Percentiles rank a stretch among this genome's conserved stretches.
Conservation (phyloP, 2,329 filamentous ascomycete species). For the Arthrobotrys sinensis region DNA sequence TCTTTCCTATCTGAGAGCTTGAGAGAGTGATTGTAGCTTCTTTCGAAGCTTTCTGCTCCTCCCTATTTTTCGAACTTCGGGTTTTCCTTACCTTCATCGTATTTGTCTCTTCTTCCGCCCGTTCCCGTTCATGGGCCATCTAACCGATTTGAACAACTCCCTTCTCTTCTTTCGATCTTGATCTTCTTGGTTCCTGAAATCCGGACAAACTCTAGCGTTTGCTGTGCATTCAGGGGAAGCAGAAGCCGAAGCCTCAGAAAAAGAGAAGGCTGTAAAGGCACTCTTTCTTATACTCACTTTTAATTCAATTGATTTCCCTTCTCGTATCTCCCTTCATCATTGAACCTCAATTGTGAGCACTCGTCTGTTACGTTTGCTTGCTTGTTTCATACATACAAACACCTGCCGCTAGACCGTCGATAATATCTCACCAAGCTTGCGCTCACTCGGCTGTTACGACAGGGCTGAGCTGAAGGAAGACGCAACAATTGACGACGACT, state of each 20-base stretch:
- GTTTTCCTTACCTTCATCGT: slow-evolving; percentile 18
- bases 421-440: slow-evolving; percentile 24
- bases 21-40: slow-evolving; percentile 19
- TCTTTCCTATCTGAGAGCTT: slow-evolving; percentile 38
- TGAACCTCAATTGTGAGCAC: neutral
- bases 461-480: slow-evolving; percentile 56
- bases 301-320: slow-evolving; percentile 14
- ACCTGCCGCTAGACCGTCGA: slow-evolving; percentile 25
- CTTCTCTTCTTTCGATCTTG: slow-evolving; percentile 9
- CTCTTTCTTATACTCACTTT: slow-evolving; percentile 15
- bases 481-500: slow-evolving; percentile 38
- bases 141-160: slow-evolving; percentile 22
- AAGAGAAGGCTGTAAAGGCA: slow-evolving; percentile 42
- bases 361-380: slow-evolving; percentile 11
- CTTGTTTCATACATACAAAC: slow-evolving; percentile 45
- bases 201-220: slow-evolving; percentile 35
- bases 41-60: slow-evolving; percentile 8
- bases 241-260: slow-evolving; percentile 36
- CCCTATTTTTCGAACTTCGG: slow-evolving; percentile 17
- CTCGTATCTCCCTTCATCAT: slow-evolving; percentile 13
- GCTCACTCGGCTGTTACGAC: slow-evolving; percentile 33
- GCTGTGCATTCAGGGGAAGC: slow-evolving; percentile 44
- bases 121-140: slow-evolving; percentile 24
- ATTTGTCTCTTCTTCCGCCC: slow-evolving; percentile 37
- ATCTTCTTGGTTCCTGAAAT: slow-evolving; percentile 46